Percentiles rank a stretch among this genome's conserved stretches.
Conservation (phyloP, 1,284 basidiomycete species). For the Microbotryomycetes sp. region DNA sequence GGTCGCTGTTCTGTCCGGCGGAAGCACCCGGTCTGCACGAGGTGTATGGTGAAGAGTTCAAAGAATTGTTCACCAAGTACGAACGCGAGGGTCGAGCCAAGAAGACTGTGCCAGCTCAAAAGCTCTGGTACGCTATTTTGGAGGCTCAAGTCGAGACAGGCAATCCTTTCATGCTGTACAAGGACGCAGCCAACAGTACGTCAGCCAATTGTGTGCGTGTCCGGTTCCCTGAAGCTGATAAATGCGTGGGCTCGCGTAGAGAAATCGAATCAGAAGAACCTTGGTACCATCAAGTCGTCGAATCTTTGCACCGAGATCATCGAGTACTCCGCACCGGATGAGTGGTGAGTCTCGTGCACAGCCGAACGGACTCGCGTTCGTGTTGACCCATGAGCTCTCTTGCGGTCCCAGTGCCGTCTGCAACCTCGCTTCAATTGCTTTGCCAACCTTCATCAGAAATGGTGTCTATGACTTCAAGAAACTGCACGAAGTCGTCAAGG, state of each 20-base stretch:
- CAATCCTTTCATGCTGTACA: conserved; percentile 97
- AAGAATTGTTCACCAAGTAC: conserved; percentile 80
- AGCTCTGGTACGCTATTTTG: conserved; percentile 96
- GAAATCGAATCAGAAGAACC: conserved; percentile 97
- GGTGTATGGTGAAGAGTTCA: conserved; percentile 87
- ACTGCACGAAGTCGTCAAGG: conserved; percentile 89
- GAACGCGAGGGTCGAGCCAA: conserved; percentile 85
- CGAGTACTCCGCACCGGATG: conserved; percentile 95
- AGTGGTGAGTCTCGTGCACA: conserved; percentile 69
- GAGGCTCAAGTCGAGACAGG: conserved; percentile 98
- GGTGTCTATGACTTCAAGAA: conserved; percentile 63
- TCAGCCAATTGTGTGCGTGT: conserved; percentile 66
- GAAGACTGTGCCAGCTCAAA: conserved; percentile 88
- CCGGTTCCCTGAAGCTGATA: not conserved
- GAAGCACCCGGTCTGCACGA: conserved; percentile 89
- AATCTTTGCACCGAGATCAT: conserved; percentile 99
- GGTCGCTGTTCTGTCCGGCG: conserved; percentile 97
- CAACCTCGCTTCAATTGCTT: conserved; percentile 94
- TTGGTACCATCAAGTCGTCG: conserved; percentile 98
- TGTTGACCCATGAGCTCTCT: too few species aligned
- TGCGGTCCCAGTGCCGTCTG: conserved; percentile 63
- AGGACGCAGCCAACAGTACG: conserved; percentile 51
- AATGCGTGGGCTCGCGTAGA: conserved; percentile 46
- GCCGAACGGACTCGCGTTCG: not conserved
- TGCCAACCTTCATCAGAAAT: conserved; percentile 55